phyloP scores from a whole-genome alignment of 2,329 filamentous ascomycete genomes.

The Pyrenochaeta sp. region DNA sequence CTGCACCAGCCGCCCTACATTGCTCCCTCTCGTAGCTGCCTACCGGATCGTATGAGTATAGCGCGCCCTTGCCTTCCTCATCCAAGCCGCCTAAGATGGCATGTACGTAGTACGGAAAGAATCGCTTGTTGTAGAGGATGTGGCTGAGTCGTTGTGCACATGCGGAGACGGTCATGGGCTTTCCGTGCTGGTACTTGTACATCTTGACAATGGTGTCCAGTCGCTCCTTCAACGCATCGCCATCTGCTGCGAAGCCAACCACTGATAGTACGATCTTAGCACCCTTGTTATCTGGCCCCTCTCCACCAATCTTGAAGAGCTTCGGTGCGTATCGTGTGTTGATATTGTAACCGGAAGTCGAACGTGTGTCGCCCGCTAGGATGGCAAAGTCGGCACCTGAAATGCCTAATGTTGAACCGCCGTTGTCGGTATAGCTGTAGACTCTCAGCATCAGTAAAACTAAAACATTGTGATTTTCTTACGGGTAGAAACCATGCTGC shows the following conservation, averaged over 20 bases:
- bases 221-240: slow-evolving; percentile 90
- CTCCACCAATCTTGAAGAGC: slow-evolving; percentile 95
- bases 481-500: slow-evolving; percentile 94
- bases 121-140: slow-evolving; percentile 95
- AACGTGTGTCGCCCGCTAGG: slow-evolving; percentile 95
- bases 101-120: slow-evolving; percentile 98
- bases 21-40: slow-evolving; percentile 98
- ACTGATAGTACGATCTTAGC: slow-evolving; percentile 90
- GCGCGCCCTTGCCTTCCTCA: slow-evolving; percentile 89
- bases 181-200: slow-evolving; percentile 98
- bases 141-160: slow-evolving; percentile 95
- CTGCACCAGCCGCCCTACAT: slow-evolving; percentile 91
- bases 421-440: slow-evolving; percentile 92
- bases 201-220: slow-evolving; percentile 96
- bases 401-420: slow-evolving; percentile 94
- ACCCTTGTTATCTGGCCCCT: slow-evolving; percentile 83
- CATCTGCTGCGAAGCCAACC: slow-evolving; percentile 94
- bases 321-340: slow-evolving; percentile 96
- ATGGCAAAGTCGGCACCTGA: slow-evolving; percentile 94
- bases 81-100: slow-evolving; percentile 94
- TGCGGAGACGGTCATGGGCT: slow-evolving; percentile 92
- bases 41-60: slow-evolving; percentile 98
- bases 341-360: slow-evolving; percentile 95
- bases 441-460: slow-evolving; percentile 22
- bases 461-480: slow-evolving; percentile 48